A percentile compares a stretch with the other conserved stretches of the same genome.
phyloP scores from a whole-genome alignment of 2,329 filamentous ascomycete species.

The Mariannaea sp. region DNA sequence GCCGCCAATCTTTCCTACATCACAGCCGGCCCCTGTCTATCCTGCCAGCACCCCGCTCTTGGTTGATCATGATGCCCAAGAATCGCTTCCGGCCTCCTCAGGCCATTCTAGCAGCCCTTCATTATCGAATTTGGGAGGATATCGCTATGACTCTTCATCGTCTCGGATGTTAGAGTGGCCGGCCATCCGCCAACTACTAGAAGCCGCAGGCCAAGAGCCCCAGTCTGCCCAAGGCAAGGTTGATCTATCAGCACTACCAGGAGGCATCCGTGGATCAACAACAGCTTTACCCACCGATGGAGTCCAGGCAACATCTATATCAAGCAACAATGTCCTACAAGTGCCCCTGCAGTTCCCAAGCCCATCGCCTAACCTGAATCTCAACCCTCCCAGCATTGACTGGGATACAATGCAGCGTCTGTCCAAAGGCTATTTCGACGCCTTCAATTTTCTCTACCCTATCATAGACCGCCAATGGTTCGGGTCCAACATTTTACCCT shows the following conservation, averaged over 20 bases:
- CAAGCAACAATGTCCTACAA: conserved; percentile 26
- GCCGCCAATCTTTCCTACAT: conserved; percentile 24
- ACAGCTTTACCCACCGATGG: conserved; percentile 30
- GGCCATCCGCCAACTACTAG: conserved; percentile 34
- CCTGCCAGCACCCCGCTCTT: conserved; percentile 28
- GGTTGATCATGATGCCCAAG: conserved; percentile 32
- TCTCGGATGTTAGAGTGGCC: conserved; percentile 36
- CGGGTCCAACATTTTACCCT: conserved; percentile 50
- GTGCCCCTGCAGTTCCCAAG: conserved; percentile 30
- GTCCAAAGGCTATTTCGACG: conserved; percentile 62
- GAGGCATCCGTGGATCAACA: conserved; percentile 31
- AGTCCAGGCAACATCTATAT: conserved; percentile 27
- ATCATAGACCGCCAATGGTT: conserved; percentile 63
- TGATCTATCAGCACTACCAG: conserved; percentile 24
- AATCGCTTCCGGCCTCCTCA: conserved; percentile 27
- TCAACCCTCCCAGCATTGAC: conserved; percentile 41
- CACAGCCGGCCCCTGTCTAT: conserved; percentile 31
- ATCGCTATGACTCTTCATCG: conserved; percentile 37
- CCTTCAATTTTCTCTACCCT: conserved; percentile 62
- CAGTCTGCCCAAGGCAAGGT: conserved; percentile 25
- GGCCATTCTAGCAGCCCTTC: conserved; percentile 29
- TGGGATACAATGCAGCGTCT: conserved; percentile 56
- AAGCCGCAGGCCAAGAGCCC: conserved; percentile 33
- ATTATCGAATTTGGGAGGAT: conserved; percentile 28
- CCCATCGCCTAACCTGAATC: conserved; percentile 20